These are phyloP conservation scores for Ustilago crameri DNA, from an alignment of 1,284 basidiomycete genomes.

Conservation along the genomic window DNA sequence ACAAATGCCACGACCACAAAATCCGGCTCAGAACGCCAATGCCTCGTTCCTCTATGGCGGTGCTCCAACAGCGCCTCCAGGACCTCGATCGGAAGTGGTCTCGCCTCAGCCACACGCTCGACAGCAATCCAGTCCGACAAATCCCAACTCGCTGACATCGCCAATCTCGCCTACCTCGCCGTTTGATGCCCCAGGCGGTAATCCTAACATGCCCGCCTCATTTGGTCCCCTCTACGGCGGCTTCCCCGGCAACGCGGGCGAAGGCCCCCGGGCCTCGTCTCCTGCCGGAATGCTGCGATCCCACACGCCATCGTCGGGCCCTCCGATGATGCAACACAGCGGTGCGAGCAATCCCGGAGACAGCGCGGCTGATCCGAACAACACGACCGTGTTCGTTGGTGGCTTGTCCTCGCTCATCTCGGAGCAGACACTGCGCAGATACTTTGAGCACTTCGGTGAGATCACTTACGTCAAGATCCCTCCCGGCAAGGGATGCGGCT, in stretches of 20 bases:
- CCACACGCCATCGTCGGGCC: slow-evolving; percentile 39
- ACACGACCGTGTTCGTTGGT: slow-evolving; percentile 68
- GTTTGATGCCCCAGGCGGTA: slow-evolving; percentile 16
- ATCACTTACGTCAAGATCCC: slow-evolving; percentile 82
- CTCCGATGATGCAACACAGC: slow-evolving; percentile 15
- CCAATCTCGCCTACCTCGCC: slow-evolving; percentile 29
- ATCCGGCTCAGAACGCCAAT: slow-evolving; percentile 28
- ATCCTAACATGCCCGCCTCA: slow-evolving; percentile 15
- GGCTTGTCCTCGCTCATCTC: slow-evolving; percentile 64
- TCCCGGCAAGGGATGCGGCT: slow-evolving; percentile 92
- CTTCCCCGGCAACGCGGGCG: slow-evolving; percentile 20
- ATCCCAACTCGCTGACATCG: slow-evolving; percentile 25
- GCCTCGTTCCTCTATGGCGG: slow-evolving; percentile 38
- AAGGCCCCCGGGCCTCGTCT: slow-evolving; percentile 23
- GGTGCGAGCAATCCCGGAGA: slow-evolving; percentile 21
- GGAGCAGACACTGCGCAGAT: slow-evolving; percentile 61
- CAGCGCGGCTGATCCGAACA: slow-evolving; percentile 64
- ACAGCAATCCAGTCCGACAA: slow-evolving; percentile 26
- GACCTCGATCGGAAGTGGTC: slow-evolving; percentile 25
- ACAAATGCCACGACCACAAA: slow-evolving; percentile 47
- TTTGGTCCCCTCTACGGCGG: slow-evolving; percentile 33
- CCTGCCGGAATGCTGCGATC: slow-evolving; percentile 30
- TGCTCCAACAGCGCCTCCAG: slow-evolving; percentile 7
- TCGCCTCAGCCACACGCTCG: slow-evolving; percentile 37
- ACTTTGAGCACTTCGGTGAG: slow-evolving; percentile 65